Percentiles rank a stretch among this genome's conserved stretches.
These are phyloP conservation scores for Neurospora discreta DNA, from an alignment of 495 filamentous ascomycete genomes.

Conservation along the genomic window DNA sequence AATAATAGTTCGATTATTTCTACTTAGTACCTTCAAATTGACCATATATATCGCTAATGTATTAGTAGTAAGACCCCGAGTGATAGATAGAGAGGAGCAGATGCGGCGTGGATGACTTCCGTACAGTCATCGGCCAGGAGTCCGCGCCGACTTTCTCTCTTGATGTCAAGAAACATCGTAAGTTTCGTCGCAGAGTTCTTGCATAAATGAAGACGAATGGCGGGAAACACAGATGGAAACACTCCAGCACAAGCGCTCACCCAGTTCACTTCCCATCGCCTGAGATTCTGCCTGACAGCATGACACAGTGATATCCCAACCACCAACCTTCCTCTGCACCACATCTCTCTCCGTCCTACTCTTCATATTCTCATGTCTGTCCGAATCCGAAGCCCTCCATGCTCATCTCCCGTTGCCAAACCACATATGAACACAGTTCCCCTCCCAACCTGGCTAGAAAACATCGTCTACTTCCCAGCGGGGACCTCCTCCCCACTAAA, in stretches of 20 bases:
- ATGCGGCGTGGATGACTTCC: neutral
- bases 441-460: slow-evolving; percentile 28
- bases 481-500: slow-evolving; percentile 25
- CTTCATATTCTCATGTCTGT: neutral
- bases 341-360: neutral
- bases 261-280: neutral
- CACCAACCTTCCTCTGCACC: neutral
- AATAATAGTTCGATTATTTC: neutral
- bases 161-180: neutral
- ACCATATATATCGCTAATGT: neutral
- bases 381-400: neutral
- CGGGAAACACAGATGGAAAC: neutral
- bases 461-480: slow-evolving; percentile 28
- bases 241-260: neutral
- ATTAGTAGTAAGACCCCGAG: neutral
- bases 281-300: neutral
- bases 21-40: neutral
- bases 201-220: neutral
- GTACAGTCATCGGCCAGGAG: too few relatives aligned
- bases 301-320: neutral
- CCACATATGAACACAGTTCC: slow-evolving; percentile 14
- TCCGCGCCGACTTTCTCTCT: too few relatives aligned
- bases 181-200: neutral
- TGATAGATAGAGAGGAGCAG: neutral
- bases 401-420: neutral